These are phyloP conservation scores for Candida methanosorbosa DNA, from an alignment of 805 yeast genomes.

Conservation along the genomic window DNA sequence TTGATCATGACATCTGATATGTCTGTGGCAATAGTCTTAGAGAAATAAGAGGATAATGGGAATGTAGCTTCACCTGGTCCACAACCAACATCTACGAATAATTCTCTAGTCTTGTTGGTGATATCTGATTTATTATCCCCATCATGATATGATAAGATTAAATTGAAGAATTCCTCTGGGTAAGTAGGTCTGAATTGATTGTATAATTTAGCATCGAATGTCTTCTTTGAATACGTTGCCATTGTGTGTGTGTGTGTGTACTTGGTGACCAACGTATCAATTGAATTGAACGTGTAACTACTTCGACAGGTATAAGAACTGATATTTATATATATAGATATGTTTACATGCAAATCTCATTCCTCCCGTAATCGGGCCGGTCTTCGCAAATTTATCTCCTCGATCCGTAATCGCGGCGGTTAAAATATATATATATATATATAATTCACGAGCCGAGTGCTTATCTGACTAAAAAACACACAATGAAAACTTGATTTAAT, in stretches of 20 bases:
- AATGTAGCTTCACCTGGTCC: constrained; percentile 46
- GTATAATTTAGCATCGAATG: constrained; percentile 47
- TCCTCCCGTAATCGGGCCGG: too few species aligned
- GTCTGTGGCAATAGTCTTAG: constrained; percentile 33
- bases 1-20: constrained; percentile 37
- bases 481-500: too few species aligned
- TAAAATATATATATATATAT: too few species aligned
- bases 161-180: constrained; percentile 39
- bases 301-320: too few species aligned
- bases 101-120: constrained; percentile 15
- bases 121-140: constrained; percentile 2
- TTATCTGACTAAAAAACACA: too few species aligned
- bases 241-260: constrained; percentile 31
- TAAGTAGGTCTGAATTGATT: constrained; percentile 58
- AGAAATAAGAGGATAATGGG: constrained; percentile 30
- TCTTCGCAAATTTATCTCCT: too few species aligned
- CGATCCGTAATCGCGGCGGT: too few species aligned
- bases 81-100: constrained; percentile 55
- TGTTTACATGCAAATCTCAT: too few species aligned
- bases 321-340: too few species aligned
- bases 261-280: too few species aligned
- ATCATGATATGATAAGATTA: constrained; percentile 29
- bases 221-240: constrained; percentile 52
- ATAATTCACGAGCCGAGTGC: too few species aligned
- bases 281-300: too few species aligned